phyloP scores from a whole-genome alignment of 805 yeast species.

The Kluyveromyces starmeri region DNA sequence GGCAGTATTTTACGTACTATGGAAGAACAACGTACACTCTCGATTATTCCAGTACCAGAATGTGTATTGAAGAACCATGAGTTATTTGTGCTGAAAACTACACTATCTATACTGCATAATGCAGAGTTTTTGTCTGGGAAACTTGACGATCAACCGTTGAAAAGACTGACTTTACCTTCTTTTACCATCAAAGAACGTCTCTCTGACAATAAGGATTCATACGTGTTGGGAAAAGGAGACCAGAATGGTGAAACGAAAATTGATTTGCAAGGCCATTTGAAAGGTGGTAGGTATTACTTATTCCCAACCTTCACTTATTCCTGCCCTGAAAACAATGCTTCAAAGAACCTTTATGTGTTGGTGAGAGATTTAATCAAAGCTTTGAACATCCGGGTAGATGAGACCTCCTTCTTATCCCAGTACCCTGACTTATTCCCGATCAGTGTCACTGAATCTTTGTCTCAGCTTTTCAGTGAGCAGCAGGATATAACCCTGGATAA shows the following conservation, averaged over 20 bases:
- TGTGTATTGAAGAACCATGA: constrained; percentile 15
- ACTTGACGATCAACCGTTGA: constrained; percentile 15
- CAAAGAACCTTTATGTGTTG: constrained; percentile 32
- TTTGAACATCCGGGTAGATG: constrained; percentile 35
- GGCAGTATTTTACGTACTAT: too few species aligned
- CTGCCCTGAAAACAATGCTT: constrained; percentile 15
- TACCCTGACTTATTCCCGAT: constrained; percentile 32
- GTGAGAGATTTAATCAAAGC: constrained; percentile 28
- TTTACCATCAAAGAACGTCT: constrained; percentile 9
- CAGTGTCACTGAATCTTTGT: constrained; percentile 31
- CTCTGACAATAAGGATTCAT: constrained; percentile 15
- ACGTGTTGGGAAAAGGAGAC: constrained; percentile 26
- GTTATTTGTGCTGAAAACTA: constrained; percentile 17
- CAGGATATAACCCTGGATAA: constrained; percentile 5
- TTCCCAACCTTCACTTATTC: constrained; percentile 36
- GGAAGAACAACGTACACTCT: too few species aligned
- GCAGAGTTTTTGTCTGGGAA: constrained; percentile 17
- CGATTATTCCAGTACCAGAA: background rate
- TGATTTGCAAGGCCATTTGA: constrained; percentile 30
- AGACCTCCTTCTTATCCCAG: constrained; percentile 42
- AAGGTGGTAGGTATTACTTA: constrained; percentile 33
- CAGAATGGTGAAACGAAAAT: constrained; percentile 40
- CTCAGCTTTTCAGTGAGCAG: constrained; percentile 21
- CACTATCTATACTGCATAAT: constrained; percentile 13
- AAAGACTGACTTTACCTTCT: constrained; percentile 6